phyloP scores from a whole-genome alignment of 805 yeast species.

The Nakazawaea populi region DNA sequence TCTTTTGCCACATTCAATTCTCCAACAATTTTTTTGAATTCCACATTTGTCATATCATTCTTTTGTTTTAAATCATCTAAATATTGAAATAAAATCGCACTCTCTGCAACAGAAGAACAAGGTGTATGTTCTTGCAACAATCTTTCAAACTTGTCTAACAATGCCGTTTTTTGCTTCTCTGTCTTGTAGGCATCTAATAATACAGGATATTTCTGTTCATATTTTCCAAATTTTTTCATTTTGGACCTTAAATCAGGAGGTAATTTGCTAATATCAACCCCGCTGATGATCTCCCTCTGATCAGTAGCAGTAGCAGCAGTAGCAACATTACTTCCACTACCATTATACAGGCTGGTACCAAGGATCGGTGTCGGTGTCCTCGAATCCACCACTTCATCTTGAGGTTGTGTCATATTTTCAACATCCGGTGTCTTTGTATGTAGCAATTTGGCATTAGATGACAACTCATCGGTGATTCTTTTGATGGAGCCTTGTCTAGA shows the following conservation, averaged over 20 bases:
- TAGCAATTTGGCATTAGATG: conserved; percentile 24
- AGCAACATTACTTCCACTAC: neutral
- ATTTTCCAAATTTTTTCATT: conserved; percentile 71
- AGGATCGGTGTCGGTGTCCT: neutral
- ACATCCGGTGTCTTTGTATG: conserved; percentile 42
- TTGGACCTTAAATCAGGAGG: conserved; percentile 56
- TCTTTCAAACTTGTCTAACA: conserved; percentile 58
- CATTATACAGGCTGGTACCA: neutral
- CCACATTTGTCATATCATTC: conserved; percentile 55
- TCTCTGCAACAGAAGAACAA: conserved; percentile 65
- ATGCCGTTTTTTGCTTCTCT: conserved; percentile 63
- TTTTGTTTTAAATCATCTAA: conserved; percentile 58
- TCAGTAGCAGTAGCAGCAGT: neutral
- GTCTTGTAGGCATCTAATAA: conserved; percentile 78
- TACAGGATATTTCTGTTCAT: conserved; percentile 86
- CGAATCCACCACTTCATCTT: conserved; percentile 26
- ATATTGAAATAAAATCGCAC: conserved; percentile 64
- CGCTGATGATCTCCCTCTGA: conserved; percentile 18
- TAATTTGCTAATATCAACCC: conserved; percentile 34
- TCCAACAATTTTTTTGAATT: conserved; percentile 45
- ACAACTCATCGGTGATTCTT: conserved; percentile 17
- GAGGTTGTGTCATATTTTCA: conserved; percentile 39
- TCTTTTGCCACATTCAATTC: conserved; percentile 15
- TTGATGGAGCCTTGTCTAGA: conserved; percentile 11
- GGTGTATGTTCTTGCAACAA: conserved; percentile 79